Evolutionary conservation across 371 early-diverging fungal species (phyloP), one percentile per base, ranked within the genome.

Genomic region (Rhizopus arrhizus): DNA sequence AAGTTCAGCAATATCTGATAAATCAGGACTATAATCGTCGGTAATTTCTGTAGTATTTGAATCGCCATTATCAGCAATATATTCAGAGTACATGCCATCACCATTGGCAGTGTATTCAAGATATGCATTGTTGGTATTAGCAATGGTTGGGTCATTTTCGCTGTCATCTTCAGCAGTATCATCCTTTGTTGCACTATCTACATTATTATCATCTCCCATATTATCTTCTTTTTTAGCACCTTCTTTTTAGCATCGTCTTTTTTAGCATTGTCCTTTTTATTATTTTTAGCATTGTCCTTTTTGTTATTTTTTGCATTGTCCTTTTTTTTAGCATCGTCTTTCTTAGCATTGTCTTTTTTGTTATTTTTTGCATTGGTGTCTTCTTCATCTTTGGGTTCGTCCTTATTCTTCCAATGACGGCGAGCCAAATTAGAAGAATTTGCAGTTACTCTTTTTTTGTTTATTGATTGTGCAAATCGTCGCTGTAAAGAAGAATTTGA

Each of bases 281-380:
- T 50, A 32, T 50, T 28, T 32, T 50, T 50, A 11, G 28, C 50
- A 50, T 50, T 10, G 34, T 50, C 34, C 4, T 50, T 47, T 4
- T n/a, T 47, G 47, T 22, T 7, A 2, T 47, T 47, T 22, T 47
- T 47, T 3, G 12, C 7, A 9, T 47, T 28, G 4, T 16, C 4
- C 47, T 47, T 47, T 16, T 16, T 22, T 22, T 47, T 47, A 9
- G 12, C 28, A 4, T 47, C 3, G 5, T 16, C n/a, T 10, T 47
- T 22, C 28, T 47, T 22, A 47, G 15, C 47, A 47, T 47, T 7
- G 47, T 47, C 47, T 28, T 47, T n/a, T 10, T 47, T 22, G 28
- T 47, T 28, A 5, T n/a, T 22, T 3, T 47, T 22, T 3, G 8
- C n/a, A 29, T 50, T 22, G 22, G 22, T 22, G 2, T 22, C 22